phyloP scores from a whole-genome alignment of 495 filamentous ascomycete species.

The Penicillium fimorum region DNA sequence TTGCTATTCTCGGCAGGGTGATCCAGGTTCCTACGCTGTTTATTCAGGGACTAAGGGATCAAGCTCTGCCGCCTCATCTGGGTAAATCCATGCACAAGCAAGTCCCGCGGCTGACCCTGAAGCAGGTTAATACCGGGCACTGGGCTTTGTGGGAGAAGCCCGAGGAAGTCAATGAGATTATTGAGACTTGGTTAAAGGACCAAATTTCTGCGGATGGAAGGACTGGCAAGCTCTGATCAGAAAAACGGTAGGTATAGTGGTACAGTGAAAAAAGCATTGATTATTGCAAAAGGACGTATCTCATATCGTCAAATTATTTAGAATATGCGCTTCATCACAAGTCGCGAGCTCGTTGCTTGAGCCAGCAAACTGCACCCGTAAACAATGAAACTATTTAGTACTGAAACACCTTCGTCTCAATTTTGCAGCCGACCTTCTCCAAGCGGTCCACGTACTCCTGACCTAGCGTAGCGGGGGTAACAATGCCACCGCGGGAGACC shows the following conservation, averaged over 20 bases:
- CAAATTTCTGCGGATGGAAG: constrained; percentile 28
- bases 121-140: constrained; percentile 61
- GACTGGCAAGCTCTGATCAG: constrained; percentile 21
- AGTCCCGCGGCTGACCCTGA: constrained; percentile 58
- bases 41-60: constrained; percentile 68
- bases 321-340: neutral
- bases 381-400: constrained; percentile 19
- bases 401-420: constrained; percentile 51
- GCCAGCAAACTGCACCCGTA: neutral
- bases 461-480: constrained; percentile 82
- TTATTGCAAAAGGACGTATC: constrained; percentile 5
- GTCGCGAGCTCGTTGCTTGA: neutral
- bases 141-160: constrained; percentile 70
- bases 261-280: neutral
- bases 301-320: constrained; percentile 3
- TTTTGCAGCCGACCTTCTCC: constrained; percentile 58
- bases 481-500: constrained; percentile 64
- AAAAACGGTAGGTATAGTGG: neutral
- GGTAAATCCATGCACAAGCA: constrained; percentile 63
- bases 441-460: constrained; percentile 73
- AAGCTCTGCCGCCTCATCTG: constrained; percentile 64
- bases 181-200: constrained; percentile 49
- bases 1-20: constrained; percentile 43
- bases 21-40: constrained; percentile 72
- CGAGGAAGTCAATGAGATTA: constrained; percentile 50